Evolutionary conservation across 2,329 filamentous ascomycete species (phyloP).

Genomic region (Aureobasidium leucospermi): DNA sequence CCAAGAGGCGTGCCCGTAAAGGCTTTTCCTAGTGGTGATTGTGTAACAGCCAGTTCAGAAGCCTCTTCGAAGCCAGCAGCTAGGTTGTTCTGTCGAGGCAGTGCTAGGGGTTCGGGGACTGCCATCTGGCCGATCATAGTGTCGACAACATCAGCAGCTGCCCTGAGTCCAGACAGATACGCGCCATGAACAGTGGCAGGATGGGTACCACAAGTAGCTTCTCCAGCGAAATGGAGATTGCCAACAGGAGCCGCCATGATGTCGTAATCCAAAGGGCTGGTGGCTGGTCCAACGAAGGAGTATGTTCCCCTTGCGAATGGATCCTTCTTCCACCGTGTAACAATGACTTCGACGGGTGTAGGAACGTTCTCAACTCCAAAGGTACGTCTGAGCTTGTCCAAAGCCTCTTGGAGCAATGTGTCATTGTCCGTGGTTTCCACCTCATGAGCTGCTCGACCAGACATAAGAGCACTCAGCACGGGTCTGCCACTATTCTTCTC

Average conservation of each 20-base stretch:
- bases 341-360: slow-evolving; percentile 72
- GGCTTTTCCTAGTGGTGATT: background rate
- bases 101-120: slow-evolving; percentile 67
- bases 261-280: slow-evolving; percentile 84
- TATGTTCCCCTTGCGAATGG: slow-evolving; percentile 90
- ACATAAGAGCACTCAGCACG: slow-evolving; percentile 87
- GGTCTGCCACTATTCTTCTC: slow-evolving; percentile 80
- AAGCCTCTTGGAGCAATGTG: slow-evolving; percentile 72
- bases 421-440: slow-evolving; percentile 72
- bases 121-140: slow-evolving; percentile 73
- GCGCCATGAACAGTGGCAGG: slow-evolving; percentile 96
- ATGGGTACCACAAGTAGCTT: slow-evolving; percentile 92
- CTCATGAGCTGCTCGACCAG: slow-evolving; percentile 84
- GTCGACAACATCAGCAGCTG: slow-evolving; percentile 78
- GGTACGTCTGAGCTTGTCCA: slow-evolving; percentile 65
- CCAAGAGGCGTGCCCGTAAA: background rate
- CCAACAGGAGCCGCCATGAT: slow-evolving; percentile 77
- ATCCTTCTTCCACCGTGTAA: slow-evolving; percentile 89
- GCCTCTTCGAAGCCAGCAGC: slow-evolving; percentile 28
- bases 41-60: background rate
- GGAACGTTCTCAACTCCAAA: slow-evolving; percentile 61
- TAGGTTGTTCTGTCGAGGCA: slow-evolving; percentile 47
- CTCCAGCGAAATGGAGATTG: slow-evolving; percentile 89
- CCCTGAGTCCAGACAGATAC: slow-evolving; percentile 86
- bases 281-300: slow-evolving; percentile 80